A percentile compares a stretch with the other conserved stretches of the same genome.
phyloP scores from a whole-genome alignment of 2,329 filamentous ascomycete genomes.

The Fusarium tjaetaba region DNA sequence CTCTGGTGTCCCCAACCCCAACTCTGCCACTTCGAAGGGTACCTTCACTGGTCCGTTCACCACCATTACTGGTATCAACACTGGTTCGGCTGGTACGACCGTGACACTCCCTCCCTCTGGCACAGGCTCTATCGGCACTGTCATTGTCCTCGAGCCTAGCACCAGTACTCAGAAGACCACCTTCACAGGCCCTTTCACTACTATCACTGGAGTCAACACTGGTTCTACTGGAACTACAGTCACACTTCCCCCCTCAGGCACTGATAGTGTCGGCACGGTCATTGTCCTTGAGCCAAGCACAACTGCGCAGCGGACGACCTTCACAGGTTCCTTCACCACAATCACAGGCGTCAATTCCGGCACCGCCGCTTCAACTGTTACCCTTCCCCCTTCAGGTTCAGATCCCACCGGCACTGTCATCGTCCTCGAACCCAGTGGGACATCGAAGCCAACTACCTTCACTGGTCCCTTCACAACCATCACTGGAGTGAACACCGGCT shows the following conservation, averaged over 20 bases:
- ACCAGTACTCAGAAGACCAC: not conserved
- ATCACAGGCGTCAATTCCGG: not conserved
- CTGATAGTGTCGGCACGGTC: not conserved
- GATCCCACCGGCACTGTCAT: not conserved
- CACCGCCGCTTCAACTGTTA: not conserved
- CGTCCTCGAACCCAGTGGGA: not conserved
- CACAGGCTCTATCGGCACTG: not conserved
- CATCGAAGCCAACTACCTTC: not conserved
- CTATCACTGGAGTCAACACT: not conserved
- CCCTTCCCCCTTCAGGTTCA: not conserved
- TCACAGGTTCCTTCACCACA: not conserved
- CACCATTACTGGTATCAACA: not conserved
- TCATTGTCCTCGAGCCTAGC: not conserved
- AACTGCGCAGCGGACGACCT: not conserved
- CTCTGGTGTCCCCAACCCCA: not conserved
- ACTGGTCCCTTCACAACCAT: not conserved
- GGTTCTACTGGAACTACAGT: not conserved
- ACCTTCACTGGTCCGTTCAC: not conserved
- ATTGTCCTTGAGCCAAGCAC: not conserved
- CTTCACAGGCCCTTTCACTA: not conserved
- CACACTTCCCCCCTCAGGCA: not conserved
- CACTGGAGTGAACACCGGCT: not conserved
- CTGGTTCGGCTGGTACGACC: not conserved
- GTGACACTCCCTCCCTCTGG: not conserved
- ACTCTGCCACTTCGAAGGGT: not conserved